Evolutionary conservation across 1,139 yeast species (phyloP).

Genomic region (Taphrina pruni): DNA sequence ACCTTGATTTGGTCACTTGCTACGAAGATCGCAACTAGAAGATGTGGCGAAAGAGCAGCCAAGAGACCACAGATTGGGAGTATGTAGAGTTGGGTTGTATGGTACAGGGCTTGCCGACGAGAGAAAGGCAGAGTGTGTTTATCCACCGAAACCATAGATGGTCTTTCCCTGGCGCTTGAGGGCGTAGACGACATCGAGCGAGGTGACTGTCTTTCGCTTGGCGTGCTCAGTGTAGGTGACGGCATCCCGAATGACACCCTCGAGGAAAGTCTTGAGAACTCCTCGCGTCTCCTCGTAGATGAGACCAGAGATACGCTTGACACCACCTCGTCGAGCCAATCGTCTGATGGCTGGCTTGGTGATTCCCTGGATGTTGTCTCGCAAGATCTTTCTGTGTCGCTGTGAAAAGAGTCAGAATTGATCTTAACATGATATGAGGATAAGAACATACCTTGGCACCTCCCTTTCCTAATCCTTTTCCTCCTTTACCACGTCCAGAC

Average conservation of each 20-base stretch:
- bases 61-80: background rate
- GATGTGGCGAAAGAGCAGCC: background rate
- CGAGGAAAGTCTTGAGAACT: conserved; percentile 93
- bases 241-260: conserved; percentile 97
- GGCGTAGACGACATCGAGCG: conserved; percentile 98
- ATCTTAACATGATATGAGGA: background rate
- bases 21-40: background rate
- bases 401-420: conserved; percentile 57
- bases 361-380: conserved; percentile 99
- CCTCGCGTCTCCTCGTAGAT: conserved; percentile 99
- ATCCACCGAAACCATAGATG: conserved; percentile 99
- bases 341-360: conserved; percentile 99
- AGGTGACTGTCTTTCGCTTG: conserved; percentile 99
- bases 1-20: background rate
- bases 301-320: conserved; percentile 98
- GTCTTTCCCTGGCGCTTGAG: conserved; percentile 99
- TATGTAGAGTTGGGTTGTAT: background rate
- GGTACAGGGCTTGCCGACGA: conserved; percentile 1
- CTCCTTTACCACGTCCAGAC: conserved; percentile 77
- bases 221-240: conserved; percentile 99
- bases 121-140: conserved; percentile 49
- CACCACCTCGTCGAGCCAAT: conserved; percentile 99
- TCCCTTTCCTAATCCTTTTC: conserved; percentile 97
- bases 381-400: conserved; percentile 99
- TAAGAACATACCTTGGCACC: conserved; percentile 44